Base-by-base conservation (phyloP, 805 yeast genomes). In the Wickerhamomyces pijperi region DNA sequence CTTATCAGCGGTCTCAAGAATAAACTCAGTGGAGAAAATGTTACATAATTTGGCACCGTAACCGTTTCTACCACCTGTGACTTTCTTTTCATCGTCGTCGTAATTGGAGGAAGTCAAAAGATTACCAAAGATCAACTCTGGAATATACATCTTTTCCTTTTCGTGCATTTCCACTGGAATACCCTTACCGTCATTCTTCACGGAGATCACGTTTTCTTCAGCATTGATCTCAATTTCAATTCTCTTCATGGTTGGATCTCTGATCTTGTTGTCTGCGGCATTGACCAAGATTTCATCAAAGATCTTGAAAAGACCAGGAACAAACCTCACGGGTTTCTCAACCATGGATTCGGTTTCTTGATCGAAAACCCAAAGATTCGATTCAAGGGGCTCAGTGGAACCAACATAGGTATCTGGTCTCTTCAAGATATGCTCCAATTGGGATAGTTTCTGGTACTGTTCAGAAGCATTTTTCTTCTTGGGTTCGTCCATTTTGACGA, bases 381-480 rank as follows among this genome's bases (percentile, higher is more conserved):
- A 72, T 40, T 76, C 80, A 39, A 82, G 77, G 39, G 71, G 74
- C 61, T 92, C 99, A 19, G 88, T 82, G 2, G 97, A 87, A 5
- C 99, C 99, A 50, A 92, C 80, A 61, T 92, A 92, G 3, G 98
- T 90, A 59, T 92, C 99, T 1, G 99, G 99, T 60, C 99, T 80
- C 60, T 87, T 87, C 54, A 92, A 68, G 41, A 92, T 90, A 68
- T 92, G 99, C 56, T 92, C 97, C 52, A 92, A 69, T 61, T 90
- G 99, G 3, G 96, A 80, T 36, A 92, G 77, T 65, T 84, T 85
- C 61, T 90, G 97, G 63, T 92, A 92, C 51, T 84, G 87, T 39
- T 82, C 82, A 40, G 78, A 62, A 44, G 77, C 72, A 40, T 64
- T 54, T 46, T 70, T 70, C 37, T 64, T 54, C 47, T 69, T n/a